A percentile compares a stretch with the other conserved stretches of the same genome.
Evolutionary conservation across 2,329 filamentous ascomycete species (phyloP).

Genomic region (Paraphaeosphaeria minitans): DNA sequence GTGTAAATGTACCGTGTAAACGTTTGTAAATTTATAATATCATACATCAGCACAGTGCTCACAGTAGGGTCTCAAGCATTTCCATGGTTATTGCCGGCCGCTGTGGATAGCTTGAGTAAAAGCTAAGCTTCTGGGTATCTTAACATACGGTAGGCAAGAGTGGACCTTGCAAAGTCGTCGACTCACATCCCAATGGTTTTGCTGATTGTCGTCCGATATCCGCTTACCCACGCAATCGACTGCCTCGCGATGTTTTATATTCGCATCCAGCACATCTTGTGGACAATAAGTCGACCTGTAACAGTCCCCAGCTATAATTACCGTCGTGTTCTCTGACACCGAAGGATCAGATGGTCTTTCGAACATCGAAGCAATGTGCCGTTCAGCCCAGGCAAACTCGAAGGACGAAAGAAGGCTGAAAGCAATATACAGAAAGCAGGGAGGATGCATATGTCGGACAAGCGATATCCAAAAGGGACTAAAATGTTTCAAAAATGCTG

Average conservation of each 20-base stretch:
- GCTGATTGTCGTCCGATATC: background rate
- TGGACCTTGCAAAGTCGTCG: too few relatives aligned
- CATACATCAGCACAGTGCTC: too few relatives aligned
- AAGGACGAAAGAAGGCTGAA: constrained; percentile 1
- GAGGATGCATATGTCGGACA: constrained; percentile 13
- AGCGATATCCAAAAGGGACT: constrained; percentile 28
- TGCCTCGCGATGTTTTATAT: background rate
- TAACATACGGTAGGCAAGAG: too few relatives aligned
- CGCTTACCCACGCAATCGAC: background rate
- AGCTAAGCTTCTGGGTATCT: too few relatives aligned
- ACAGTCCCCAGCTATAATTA: constrained; percentile 10
- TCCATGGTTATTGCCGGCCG: too few relatives aligned
- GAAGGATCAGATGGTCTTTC: background rate
- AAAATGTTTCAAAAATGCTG: constrained; percentile 35
- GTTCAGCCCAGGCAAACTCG: constrained; percentile 7
- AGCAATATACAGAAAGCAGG: constrained; percentile 26
- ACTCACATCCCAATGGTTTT: too few relatives aligned
- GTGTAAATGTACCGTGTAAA: too few relatives aligned
- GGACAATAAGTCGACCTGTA: background rate
- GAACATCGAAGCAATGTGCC: background rate
- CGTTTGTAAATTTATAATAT: too few relatives aligned
- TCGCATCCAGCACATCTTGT: background rate
- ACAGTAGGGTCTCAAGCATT: too few relatives aligned
- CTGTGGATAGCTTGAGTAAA: too few relatives aligned
- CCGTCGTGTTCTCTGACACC: background rate